phyloP scores from a whole-genome alignment of 2,329 filamentous ascomycete genomes.

The Neonectria ditissima region DNA sequence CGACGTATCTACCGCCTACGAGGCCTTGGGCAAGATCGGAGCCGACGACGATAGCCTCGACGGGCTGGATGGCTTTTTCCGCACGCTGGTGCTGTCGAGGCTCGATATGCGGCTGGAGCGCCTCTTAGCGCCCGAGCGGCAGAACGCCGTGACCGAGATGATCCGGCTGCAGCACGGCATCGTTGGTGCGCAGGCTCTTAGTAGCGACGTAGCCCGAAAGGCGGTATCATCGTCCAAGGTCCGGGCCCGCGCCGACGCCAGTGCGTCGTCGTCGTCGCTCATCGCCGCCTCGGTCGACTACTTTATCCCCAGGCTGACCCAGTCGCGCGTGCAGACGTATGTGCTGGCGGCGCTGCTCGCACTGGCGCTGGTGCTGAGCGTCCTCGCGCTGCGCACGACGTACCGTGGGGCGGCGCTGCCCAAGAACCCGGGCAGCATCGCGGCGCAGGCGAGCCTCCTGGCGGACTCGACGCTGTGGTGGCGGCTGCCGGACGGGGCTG shows the following conservation, averaged over 20 bases:
- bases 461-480: slow-evolving; percentile 46
- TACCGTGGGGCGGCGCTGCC: slow-evolving; percentile 35
- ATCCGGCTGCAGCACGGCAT: slow-evolving; percentile 43
- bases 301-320: slow-evolving; percentile 37
- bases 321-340: slow-evolving; percentile 38
- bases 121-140: slow-evolving; percentile 35
- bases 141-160: slow-evolving; percentile 38
- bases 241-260: slow-evolving; percentile 20
- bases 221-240: slow-evolving; percentile 23
- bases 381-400: slow-evolving; percentile 41
- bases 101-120: slow-evolving; percentile 38
- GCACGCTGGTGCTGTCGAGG: slow-evolving; percentile 41
- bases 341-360: slow-evolving; percentile 38
- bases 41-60: slow-evolving; percentile 32
- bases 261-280: slow-evolving; percentile 18
- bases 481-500: slow-evolving; percentile 43
- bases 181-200: slow-evolving; percentile 43
- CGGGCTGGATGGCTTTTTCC: slow-evolving; percentile 45
- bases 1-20: slow-evolving; percentile 36
- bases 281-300: slow-evolving; percentile 39
- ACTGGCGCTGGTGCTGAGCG: slow-evolving; percentile 36
- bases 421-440: slow-evolving; percentile 46
- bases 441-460: slow-evolving; percentile 46
- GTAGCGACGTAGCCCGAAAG: slow-evolving; percentile 32
- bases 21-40: slow-evolving; percentile 31